Evolutionary conservation across 345 rosid species (phyloP), one percentile per base, ranked within the genome.

Genomic region (Stellera chamaejasme): DNA sequence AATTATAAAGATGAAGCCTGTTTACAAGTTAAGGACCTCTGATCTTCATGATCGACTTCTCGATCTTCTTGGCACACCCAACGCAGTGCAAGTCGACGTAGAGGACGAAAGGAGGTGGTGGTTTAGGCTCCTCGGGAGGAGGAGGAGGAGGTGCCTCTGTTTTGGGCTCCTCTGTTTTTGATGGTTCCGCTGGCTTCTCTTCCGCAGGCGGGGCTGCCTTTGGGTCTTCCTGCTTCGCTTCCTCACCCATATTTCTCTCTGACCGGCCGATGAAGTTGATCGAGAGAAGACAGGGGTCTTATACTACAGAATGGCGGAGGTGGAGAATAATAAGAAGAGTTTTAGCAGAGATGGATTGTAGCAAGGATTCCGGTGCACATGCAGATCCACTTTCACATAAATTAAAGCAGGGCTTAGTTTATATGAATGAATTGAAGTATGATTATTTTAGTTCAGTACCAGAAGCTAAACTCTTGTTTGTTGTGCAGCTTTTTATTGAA

Each of bases 1-100:
- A 5, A 19, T 19, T 19, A 19, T 19, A 19, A 19, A 19, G 39
- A 32, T 5, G 39, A 32, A 32, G 9, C 9, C 5, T 32, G 45
- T 32, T 5, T 3, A 15, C 11, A 11, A 13, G 13, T 55, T 11
- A 51, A 45, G 55, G 52, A 90, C 98, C 98, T 79, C 79, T 80
- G 41, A 87, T 87, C 56, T 72, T 83, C 81, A 75, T 70, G 61
- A 93, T 79, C 66, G 82, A 82, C 66, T 66, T 83, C 75, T 90
- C 85, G 46, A 93, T 87, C 77, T 90, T 90, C 76, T 90, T 87
- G 51, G 96, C 87, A 43, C 99, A 93, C 15, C 97, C 97, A 6
- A 79, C 82, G 58, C 99, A 93, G 77, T 89, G 97, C 80, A 89
- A 72, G 77, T 93, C 92, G 48, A 89, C 85, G 50, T 36, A 78